These are phyloP conservation scores for Aschersonia sp. DNA, from an alignment of 2,329 filamentous ascomycete genomes.

Conservation along the genomic window DNA sequence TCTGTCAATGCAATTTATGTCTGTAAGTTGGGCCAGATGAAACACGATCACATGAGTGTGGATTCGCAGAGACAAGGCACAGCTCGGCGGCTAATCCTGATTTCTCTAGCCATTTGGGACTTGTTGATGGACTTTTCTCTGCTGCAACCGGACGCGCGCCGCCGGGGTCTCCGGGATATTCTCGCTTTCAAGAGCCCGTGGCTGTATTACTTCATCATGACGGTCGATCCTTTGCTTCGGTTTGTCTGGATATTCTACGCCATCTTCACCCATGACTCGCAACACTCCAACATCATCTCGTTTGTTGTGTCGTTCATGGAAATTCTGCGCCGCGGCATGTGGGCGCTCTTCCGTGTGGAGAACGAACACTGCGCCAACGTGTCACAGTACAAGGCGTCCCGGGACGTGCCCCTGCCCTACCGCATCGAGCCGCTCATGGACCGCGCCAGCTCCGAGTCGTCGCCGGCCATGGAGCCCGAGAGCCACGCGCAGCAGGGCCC, in stretches of 20 bases:
- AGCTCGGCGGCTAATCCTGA: neutral
- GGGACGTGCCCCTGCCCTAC: conserved; percentile 80
- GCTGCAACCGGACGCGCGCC: conserved; percentile 58
- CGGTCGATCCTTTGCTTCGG: conserved; percentile 68
- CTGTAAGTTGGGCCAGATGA: conserved; percentile 32
- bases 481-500: conserved; percentile 1
- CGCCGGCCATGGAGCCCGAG: conserved; percentile 8
- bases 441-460: conserved; percentile 21
- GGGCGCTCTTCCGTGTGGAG: conserved; percentile 87
- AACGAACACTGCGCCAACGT: conserved; percentile 97
- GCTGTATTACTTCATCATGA: conserved; percentile 78
- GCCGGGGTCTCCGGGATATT: conserved; percentile 58
- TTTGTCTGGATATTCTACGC: conserved; percentile 94
- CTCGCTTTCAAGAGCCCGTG: conserved; percentile 65
- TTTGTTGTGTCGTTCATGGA: conserved; percentile 71
- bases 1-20: conserved; percentile 72
- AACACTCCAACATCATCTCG: conserved; percentile 71
- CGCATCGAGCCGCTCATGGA: conserved; percentile 36
- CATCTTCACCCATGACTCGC: conserved; percentile 63
- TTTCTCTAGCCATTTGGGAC: conserved; percentile 64
- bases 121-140: conserved; percentile 92
- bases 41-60: neutral
- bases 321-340: conserved; percentile 72
- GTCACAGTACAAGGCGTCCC: conserved; percentile 71
- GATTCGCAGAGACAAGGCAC: too few relatives aligned